Conservation (phyloP, 495 filamentous ascomycete species). For the Staphylotrichum longicolle region DNA sequence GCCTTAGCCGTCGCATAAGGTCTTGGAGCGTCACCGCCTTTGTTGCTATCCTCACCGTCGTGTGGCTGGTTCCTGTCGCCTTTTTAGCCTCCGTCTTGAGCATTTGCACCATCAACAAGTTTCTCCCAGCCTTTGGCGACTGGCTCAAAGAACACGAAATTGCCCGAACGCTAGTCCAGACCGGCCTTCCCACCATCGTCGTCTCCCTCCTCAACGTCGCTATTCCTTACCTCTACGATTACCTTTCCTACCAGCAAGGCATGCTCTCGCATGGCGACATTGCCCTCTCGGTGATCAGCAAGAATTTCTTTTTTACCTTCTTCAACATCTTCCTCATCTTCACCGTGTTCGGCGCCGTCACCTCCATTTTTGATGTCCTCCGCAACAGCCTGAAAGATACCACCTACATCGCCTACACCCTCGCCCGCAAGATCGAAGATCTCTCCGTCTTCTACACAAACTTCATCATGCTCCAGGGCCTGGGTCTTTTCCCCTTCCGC, state of each 20-base stretch:
- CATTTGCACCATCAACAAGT: conserved; percentile 68
- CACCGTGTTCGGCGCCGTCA: conserved; percentile 82
- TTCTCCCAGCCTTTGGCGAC: conserved; percentile 69
- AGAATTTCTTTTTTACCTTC: conserved; percentile 99
- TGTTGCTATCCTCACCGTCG: conserved; percentile 75
- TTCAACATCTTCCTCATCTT: conserved; percentile 98
- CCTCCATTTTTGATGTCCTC: conserved; percentile 66
- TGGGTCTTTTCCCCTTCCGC: conserved; percentile 90
- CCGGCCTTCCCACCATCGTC: conserved; percentile 79
- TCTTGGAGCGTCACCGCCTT: conserved; percentile 80
- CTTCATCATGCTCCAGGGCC: conserved; percentile 86
- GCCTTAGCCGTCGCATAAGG: conserved; percentile 65
- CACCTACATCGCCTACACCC: conserved; percentile 67
- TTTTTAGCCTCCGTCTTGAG: conserved; percentile 75
- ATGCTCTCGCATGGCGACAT: conserved; percentile 93
- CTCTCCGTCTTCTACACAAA: conserved; percentile 88
- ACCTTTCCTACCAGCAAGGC: conserved; percentile 83
- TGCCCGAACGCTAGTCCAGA: conserved; percentile 73
- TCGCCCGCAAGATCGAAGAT: conserved; percentile 71
- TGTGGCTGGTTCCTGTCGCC: conserved; percentile 87
- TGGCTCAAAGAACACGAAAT: conserved; percentile 64
- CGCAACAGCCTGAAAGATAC: conserved; percentile 74
- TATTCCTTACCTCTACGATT: conserved; percentile 94
- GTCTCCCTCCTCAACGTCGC: conserved; percentile 82
- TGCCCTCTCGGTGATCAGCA: conserved; percentile 92